A percentile compares a stretch with the other conserved stretches of the same genome.
Conservation (phyloP, 345 rosid species). For the Brassica carinata region DNA sequence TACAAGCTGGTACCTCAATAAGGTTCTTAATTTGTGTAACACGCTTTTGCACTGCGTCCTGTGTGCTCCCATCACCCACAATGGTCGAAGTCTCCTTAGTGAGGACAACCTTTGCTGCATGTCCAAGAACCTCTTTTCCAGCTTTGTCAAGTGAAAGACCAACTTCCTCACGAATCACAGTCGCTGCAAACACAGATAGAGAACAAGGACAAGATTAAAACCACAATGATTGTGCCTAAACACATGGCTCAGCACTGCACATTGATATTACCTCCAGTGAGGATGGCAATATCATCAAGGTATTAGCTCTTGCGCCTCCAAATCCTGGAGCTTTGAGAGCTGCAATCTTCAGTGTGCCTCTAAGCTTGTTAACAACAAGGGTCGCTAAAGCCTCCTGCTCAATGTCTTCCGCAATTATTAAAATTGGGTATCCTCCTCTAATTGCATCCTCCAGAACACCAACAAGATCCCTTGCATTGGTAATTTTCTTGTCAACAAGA, state of each 20-base stretch:
- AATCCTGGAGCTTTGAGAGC: slow-evolving; percentile 98
- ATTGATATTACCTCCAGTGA: slow-evolving; percentile 62
- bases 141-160: slow-evolving; percentile 96
- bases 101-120: slow-evolving; percentile 89
- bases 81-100: slow-evolving; percentile 91
- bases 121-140: slow-evolving; percentile 85
- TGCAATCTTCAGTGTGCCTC: slow-evolving; percentile 92
- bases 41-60: slow-evolving; percentile 88
- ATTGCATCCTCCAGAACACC: slow-evolving; percentile 89
- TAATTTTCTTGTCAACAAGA: slow-evolving; percentile 95
- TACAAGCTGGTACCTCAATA: slow-evolving; percentile 58
- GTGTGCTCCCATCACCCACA: slow-evolving; percentile 98
- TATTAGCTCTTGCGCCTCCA: slow-evolving; percentile 95
- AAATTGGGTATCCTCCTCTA: slow-evolving; percentile 69
- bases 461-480: slow-evolving; percentile 93
- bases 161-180: slow-evolving; percentile 90
- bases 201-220: not conserved
- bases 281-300: slow-evolving; percentile 95
- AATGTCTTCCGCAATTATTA: slow-evolving; percentile 90
- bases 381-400: slow-evolving; percentile 98
- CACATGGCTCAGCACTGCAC: slow-evolving; percentile 7
- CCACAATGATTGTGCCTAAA: not conserved
- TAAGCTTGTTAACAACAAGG: slow-evolving; percentile 91
- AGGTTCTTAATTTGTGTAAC: slow-evolving; percentile 90
- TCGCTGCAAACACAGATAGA: slow-evolving; percentile 48